Evolutionary conservation across 225 moss, liverwort and hornwort genomes (phyloP), one percentile per base, ranked within the genome.

Genomic region (Thuidium tamariscinum): DNA sequence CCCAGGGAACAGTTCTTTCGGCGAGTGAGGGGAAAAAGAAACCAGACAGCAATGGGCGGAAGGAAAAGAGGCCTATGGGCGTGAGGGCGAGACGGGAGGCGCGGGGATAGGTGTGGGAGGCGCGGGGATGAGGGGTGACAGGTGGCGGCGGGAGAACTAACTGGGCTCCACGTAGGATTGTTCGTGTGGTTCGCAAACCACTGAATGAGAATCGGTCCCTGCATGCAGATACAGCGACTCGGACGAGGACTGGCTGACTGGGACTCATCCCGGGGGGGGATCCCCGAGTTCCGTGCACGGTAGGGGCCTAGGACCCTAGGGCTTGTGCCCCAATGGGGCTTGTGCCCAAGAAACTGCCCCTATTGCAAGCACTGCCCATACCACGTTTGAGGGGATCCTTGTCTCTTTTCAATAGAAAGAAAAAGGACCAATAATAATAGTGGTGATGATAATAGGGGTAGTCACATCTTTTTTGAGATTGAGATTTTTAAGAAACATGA

Each of bases 41-140:
- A 6, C 17, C 2, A 32, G 2, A 7, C 15, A n/a, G 10, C n/a
- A 2, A 9, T 3, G 23, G n/a, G 52, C 6, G 26, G 0, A 5
- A 5, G 8, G 7, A 1, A 16, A 10, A 5, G 27, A 14, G 39
- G 4, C 86, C 86, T 78, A 51, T 51, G 30, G 39, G 48, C 19
- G 80, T 39, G 60, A 30, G 15, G 60, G 0, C 4, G 25, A 60
- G 32, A 12, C 67, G 42, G 42, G 32, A 1, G 20, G 15, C 46
- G 68, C 55, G 79, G 52, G 0, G 34, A 5, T 21, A 11, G 16
- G 36, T 41, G 60, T 13, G 41, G 56, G 14, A 2, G 12, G 12
- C n/a, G 25, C 23, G 18, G 34, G 2, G 66, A 4, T 7, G 41
- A 32, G 37, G 59, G 18, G 4, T 16, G 87, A 75, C 76, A 87